phyloP scores from a whole-genome alignment of 805 yeast species.

The Barnettozyma pratensis region DNA sequence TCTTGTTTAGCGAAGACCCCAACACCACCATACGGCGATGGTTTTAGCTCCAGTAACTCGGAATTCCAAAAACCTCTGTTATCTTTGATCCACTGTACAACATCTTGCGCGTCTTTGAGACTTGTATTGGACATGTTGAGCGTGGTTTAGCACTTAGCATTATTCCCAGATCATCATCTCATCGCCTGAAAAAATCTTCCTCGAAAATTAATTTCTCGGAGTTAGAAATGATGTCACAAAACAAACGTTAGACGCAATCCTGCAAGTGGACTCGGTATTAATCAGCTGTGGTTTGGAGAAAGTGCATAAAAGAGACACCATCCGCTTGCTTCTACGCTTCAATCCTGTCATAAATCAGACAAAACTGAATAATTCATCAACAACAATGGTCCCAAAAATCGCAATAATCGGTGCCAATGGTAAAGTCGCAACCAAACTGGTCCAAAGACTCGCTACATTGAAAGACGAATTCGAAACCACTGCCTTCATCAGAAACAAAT shows the following conservation, averaged over 20 bases:
- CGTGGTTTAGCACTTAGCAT: background rate
- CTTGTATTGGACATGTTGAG: slow-evolving; percentile 29
- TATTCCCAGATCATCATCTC: background rate
- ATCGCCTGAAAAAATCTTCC: background rate
- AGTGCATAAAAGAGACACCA: background rate
- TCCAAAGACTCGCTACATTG: slow-evolving; percentile 29
- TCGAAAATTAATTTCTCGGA: background rate
- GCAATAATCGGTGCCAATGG: slow-evolving; percentile 61
- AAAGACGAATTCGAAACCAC: slow-evolving; percentile 33
- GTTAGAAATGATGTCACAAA: background rate
- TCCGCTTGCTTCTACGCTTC: background rate
- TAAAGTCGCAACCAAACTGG: slow-evolving; percentile 45
- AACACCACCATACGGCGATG: slow-evolving; percentile 55
- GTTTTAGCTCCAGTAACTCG: slow-evolving; percentile 36
- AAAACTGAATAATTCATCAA: background rate
- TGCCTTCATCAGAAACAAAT: slow-evolving; percentile 40
- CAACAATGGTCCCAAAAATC: slow-evolving; percentile 25
- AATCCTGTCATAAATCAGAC: background rate
- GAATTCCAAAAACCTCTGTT: slow-evolving; percentile 53
- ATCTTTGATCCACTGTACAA: slow-evolving; percentile 45
- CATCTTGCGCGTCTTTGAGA: slow-evolving; percentile 17
- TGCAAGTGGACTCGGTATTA: background rate
- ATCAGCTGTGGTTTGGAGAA: background rate
- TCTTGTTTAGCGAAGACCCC: slow-evolving; percentile 63
- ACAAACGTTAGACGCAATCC: background rate